These are phyloP conservation scores for Trametes sanguinea DNA, from an alignment of 768 basidiomycete genomes.

Conservation along the genomic window DNA sequence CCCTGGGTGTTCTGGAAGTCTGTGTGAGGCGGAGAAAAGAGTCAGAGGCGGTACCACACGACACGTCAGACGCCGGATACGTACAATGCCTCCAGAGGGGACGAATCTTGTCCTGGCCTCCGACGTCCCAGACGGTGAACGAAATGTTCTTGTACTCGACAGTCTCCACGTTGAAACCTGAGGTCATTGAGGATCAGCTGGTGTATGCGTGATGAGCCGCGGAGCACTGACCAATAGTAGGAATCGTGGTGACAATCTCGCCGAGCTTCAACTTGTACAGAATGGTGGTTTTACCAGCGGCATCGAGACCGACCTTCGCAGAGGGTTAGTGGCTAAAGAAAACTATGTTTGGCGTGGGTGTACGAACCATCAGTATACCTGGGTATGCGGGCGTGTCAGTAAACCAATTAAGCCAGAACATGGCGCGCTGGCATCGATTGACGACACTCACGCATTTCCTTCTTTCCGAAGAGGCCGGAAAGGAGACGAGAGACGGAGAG, in stretches of 20 bases:
- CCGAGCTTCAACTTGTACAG: slow-evolving; percentile 99
- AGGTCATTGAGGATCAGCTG: slow-evolving; percentile 21
- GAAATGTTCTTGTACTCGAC: slow-evolving; percentile 99
- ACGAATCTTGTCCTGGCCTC: slow-evolving; percentile 99
- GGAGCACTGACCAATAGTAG: slow-evolving; percentile 86
- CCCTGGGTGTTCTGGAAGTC: slow-evolving; percentile 99
- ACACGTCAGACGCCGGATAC: slow-evolving; percentile 39
- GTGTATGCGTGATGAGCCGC: slow-evolving; percentile 2
- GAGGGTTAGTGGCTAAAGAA: slow-evolving; percentile 3
- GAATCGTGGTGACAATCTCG: slow-evolving; percentile 99
- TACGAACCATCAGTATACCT: slow-evolving; percentile 94
- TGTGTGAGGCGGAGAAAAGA: slow-evolving; percentile 36
- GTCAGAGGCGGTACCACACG: slow-evolving; percentile 18
- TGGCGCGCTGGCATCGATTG: slow-evolving; percentile 29
- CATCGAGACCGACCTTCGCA: slow-evolving; percentile 93
- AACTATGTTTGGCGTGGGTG: not conserved
- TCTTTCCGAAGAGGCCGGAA: slow-evolving; percentile 91
- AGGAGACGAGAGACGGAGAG: slow-evolving; percentile 75
- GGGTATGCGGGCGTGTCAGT: slow-evolving; percentile 29
- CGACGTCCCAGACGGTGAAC: slow-evolving; percentile 99
- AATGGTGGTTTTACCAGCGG: slow-evolving; percentile 98
- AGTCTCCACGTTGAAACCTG: slow-evolving; percentile 99
- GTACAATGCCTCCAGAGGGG: slow-evolving; percentile 99
- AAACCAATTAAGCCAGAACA: slow-evolving; percentile 22
- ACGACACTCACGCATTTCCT: slow-evolving; percentile 92